Base-by-base conservation (phyloP, 805 yeast genomes). In the Metschnikowia colocasiae region DNA sequence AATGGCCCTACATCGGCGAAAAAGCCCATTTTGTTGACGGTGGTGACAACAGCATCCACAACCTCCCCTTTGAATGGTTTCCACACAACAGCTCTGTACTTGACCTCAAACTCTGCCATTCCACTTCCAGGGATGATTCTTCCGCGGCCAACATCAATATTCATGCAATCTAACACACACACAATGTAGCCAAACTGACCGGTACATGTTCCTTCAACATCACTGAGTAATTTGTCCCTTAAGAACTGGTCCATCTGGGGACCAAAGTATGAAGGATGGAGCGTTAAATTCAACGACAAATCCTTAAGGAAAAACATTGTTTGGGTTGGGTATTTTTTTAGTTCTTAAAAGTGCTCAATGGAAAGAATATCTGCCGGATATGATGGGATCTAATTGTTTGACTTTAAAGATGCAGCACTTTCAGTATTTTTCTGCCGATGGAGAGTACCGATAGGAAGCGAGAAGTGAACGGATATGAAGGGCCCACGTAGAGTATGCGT, bases 11-110 rank as follows among this genome's bases (percentile, higher is more conserved):
- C 99, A 67, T 94, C 97, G 32, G 96, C 98, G 65, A 94, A 94
- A 56, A 94, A 89, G 7, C 99, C 99, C 84, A 92, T 86, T 61
- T 81, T 89, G 66, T 86, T 89, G 41, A 95, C 97, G 27, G 88
- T 87, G 12, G 96, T 87, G 13, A 94, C 98, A 20, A 92, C 83
- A 5, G 95, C 99, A 67, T 94, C 99, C 22, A 94, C 98, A 6
- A 94, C 99, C 68, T 94, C 99, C 30, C 98, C 99, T 69, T 94
- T 94, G 71, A 94, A 94, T 4, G 99, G 99, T 61, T 92, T 87
- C 95, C 97, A 94, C 29, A 94, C 97, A 44, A 94, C 91, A 0
- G 99, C 99, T 57, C 96, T 76, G 65, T 94, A 94, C 67, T 89
- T 88, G 45, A 94, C 98, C 58, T 89, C 95, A 60, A 94, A 94